These are phyloP conservation scores for Pichia sp. DNA, from an alignment of 1,139 yeast species.

Conservation along the genomic window DNA sequence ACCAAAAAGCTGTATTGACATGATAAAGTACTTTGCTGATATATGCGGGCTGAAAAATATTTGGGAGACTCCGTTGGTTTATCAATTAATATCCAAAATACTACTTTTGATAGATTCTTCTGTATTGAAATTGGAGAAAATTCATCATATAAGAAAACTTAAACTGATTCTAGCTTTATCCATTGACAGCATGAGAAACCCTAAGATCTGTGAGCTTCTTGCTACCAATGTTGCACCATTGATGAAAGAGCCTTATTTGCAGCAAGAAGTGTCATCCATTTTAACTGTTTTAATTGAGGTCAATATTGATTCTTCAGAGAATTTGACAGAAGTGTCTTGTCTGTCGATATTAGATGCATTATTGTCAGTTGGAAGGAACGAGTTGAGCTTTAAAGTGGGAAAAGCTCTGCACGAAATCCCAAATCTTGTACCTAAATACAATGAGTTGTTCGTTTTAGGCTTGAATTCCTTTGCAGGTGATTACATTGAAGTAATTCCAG, in stretches of 20 bases:
- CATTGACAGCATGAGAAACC: slow-evolving; percentile 13
- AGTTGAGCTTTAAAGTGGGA: too few species aligned
- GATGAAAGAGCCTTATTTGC: slow-evolving; percentile 18
- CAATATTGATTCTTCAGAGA: too few species aligned
- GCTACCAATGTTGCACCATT: slow-evolving; percentile 25
- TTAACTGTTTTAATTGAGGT: slow-evolving; percentile 16
- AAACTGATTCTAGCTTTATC: slow-evolving; percentile 35
- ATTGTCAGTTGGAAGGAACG: too few species aligned
- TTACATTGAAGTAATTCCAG: too few species aligned
- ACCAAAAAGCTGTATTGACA: slow-evolving; percentile 15
- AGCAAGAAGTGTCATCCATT: slow-evolving; percentile 27
- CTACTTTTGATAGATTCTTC: slow-evolving; percentile 27
- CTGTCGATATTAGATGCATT: too few species aligned
- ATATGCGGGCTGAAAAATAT: slow-evolving; percentile 16
- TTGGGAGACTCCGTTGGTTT: slow-evolving; percentile 35
- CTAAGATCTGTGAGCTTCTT: slow-evolving; percentile 24
- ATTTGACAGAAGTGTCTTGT: too few species aligned
- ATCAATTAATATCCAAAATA: slow-evolving; percentile 35
- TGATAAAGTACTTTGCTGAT: slow-evolving; percentile 12
- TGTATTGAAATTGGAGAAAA: slow-evolving; percentile 24
- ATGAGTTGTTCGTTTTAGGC: too few species aligned
- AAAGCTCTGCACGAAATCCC: too few species aligned
- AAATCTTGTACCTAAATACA: too few species aligned
- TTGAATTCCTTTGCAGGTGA: too few species aligned
- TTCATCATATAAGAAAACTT: slow-evolving; percentile 32